These are phyloP conservation scores for Elaeis guineensis DNA, from an alignment of 176 grass and related monocot species.

Conservation along the genomic window DNA sequence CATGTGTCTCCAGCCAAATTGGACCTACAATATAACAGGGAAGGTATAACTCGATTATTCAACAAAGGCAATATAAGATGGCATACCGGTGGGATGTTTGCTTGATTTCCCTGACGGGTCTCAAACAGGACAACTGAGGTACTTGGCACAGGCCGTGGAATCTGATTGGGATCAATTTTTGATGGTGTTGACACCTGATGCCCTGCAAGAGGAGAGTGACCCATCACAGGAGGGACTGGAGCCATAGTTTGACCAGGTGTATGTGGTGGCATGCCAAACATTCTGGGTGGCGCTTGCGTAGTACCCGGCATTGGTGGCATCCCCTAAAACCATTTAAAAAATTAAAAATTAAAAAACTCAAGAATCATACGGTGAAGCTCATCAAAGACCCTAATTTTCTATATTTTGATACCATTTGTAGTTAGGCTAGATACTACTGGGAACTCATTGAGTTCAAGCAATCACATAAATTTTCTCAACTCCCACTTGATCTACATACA, in stretches of 20 bases:
- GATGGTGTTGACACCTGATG: conserved; percentile 56
- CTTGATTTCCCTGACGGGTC: conserved; percentile 70
- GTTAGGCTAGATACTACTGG: too few relatives aligned
- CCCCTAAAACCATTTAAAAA: conserved; percentile 21
- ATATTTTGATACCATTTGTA: too few relatives aligned
- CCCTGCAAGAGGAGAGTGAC: conserved; percentile 59
- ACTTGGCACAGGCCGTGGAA: conserved; percentile 61
- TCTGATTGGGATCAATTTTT: conserved; percentile 88
- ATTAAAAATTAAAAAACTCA: not conserved
- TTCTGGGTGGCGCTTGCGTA: conserved; percentile 38
- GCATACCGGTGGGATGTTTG: conserved; percentile 68
- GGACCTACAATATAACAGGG: too few relatives aligned
- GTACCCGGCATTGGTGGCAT: conserved; percentile 19
- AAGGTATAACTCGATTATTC: too few relatives aligned
- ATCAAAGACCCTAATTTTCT: too few relatives aligned
- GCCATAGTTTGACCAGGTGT: conserved; percentile 25
- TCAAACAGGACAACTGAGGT: conserved; percentile 52
- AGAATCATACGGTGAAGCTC: too few relatives aligned
- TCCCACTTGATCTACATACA: too few relatives aligned
- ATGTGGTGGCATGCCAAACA: conserved; percentile 28
- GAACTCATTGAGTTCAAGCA: too few relatives aligned
- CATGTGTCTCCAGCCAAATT: too few relatives aligned
- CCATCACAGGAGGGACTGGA: conserved; percentile 33
- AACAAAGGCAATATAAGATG: not conserved
- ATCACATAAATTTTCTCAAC: too few relatives aligned